Base-by-base conservation (phyloP, 148 eudicot species). In the Polygonum aviculare region DNA sequence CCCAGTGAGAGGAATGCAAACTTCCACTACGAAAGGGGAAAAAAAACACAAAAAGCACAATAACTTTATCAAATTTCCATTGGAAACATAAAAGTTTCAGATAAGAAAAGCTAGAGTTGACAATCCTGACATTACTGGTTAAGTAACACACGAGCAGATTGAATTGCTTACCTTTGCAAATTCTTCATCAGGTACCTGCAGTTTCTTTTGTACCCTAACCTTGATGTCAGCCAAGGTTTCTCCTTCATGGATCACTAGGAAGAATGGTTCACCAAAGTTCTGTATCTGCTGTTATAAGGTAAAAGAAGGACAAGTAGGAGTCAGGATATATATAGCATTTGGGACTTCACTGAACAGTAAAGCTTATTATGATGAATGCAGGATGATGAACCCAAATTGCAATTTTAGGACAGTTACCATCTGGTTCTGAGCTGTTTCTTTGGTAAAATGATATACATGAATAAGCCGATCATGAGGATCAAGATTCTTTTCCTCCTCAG, bases 401-500 rank as follows among this genome's bases (percentile, higher is more conserved):
- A 65, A 14, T 2, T 7, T 12, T 67, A 14, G 38, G 72, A 36
- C 11, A 67, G 78, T 74, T 88, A 89, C 94, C 85, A 83, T 81
- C 82, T 93, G 96, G 69, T 91, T 93, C 81, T 89, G 98, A 54
- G 92, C 82, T 6, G 86, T 86, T 76, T 93, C 98, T 79, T 91
- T 91, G 7, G 86, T 86, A 54, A 93, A 91, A 82, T 93, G 98
- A 80, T 87, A 89, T 40, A 91, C 98, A 78, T 93, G 96, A 82
- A 91, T 90, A 69, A 91, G 80, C 73, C 92, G 91, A 83, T 91
- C 94, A 12, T 88, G 84, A 75, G 90, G 90, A 60, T 88, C 92
- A 75, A 91, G 86, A 77, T 90, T 87, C 84, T 91, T 89, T 83
- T 93, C 96, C 80, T 93, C 98, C 77, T 93, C 96, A n/a, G 96